phyloP scores from a whole-genome alignment of 345 rosid species.

The Passiflora organensis region DNA sequence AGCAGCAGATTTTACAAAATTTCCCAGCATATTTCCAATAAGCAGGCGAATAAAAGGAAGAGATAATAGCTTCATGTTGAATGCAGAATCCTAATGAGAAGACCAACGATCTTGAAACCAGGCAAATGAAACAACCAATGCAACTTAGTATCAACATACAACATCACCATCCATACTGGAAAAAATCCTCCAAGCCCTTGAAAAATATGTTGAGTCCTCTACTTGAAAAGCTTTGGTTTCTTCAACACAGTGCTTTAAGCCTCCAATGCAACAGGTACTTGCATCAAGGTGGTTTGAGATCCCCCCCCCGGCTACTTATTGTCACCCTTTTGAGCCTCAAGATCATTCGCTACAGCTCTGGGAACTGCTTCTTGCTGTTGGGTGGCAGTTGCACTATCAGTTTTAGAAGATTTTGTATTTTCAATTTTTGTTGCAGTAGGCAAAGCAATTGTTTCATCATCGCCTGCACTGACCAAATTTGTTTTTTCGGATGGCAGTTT shows the following conservation, averaged over 20 bases:
- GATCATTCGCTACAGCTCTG: slow-evolving; percentile 27
- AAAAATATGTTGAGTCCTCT: slow-evolving; percentile 20
- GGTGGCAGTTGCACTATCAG: slow-evolving; percentile 10
- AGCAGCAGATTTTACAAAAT: slow-evolving; percentile 30
- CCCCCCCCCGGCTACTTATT: slow-evolving; percentile 33
- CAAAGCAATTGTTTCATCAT: slow-evolving; percentile 14
- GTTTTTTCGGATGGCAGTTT: slow-evolving; percentile 82
- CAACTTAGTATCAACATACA: slow-evolving; percentile 31
- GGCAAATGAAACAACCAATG: slow-evolving; percentile 36
- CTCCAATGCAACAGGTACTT: slow-evolving; percentile 36
- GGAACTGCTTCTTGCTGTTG: slow-evolving; percentile 26
- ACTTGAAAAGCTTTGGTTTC: slow-evolving; percentile 16
- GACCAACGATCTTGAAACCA: slow-evolving; percentile 34
- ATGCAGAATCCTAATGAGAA: slow-evolving; percentile 29
- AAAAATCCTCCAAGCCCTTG: slow-evolving; percentile 23
- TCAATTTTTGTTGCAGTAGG: slow-evolving; percentile 20
- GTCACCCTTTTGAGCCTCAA: slow-evolving; percentile 24
- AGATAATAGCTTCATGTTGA: slow-evolving; percentile 30
- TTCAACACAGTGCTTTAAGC: slow-evolving; percentile 18
- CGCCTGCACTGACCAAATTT: slow-evolving; percentile 26
- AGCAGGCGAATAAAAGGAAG: slow-evolving; percentile 28
- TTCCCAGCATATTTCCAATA: slow-evolving; percentile 29
- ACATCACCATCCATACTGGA: slow-evolving; percentile 28
- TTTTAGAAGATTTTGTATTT: slow-evolving; percentile 10
- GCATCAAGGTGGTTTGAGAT: slow-evolving; percentile 29